These are phyloP conservation scores for Leccinum subgranulosum DNA, from an alignment of 768 basidiomycete genomes.

Conservation along the genomic window DNA sequence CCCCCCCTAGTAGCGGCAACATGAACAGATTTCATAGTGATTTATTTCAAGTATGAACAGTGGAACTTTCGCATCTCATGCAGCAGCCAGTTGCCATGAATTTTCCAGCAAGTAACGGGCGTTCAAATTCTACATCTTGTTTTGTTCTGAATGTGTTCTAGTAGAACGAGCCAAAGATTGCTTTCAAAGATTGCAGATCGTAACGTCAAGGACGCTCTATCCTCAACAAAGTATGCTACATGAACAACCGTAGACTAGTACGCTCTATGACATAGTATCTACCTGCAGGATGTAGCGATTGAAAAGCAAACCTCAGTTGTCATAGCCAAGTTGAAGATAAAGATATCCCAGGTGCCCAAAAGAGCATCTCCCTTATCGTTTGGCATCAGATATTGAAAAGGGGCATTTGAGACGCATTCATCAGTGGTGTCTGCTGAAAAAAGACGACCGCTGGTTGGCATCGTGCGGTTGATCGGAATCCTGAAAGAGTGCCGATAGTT, in stretches of 20 bases:
- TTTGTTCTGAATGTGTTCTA: neutral
- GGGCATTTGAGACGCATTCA: neutral
- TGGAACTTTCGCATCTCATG: neutral
- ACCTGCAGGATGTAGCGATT: neutral
- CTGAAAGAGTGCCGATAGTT: conserved; percentile 2
- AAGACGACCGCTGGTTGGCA: neutral
- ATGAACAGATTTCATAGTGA: neutral
- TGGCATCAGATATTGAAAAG: neutral
- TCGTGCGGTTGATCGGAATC: neutral
- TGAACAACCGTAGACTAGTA: neutral
- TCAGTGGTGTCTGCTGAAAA: neutral
- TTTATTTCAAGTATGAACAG: too few species aligned
- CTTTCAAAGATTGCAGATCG: neutral
- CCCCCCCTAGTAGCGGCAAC: too few species aligned
- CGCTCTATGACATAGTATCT: neutral
- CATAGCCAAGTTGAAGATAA: neutral
- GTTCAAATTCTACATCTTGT: too few species aligned
- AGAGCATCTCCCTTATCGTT: neutral
- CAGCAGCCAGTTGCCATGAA: neutral
- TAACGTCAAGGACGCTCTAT: neutral
- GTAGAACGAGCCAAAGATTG: neutral
- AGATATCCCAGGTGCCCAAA: neutral
- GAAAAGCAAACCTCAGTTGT: too few species aligned
- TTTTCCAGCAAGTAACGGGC: neutral
- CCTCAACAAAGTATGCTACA: neutral